Conservation (phyloP, 176 grass and related monocot genomes). For the Triticum urartu region DNA sequence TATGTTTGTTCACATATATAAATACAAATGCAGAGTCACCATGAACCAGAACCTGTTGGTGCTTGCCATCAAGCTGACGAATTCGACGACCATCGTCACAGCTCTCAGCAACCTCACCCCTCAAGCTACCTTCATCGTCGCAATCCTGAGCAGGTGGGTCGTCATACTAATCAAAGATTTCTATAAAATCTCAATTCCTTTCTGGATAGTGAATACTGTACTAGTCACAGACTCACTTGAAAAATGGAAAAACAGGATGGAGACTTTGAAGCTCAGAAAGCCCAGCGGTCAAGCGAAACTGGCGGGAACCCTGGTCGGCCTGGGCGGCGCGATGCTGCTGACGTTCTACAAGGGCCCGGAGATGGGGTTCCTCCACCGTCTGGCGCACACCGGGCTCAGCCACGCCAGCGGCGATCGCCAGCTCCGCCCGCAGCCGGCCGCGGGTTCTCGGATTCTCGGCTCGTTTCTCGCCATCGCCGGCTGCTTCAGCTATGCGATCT, state of each 20-base stretch:
- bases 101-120: constrained; percentile 53
- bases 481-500: constrained; percentile 44
- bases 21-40: constrained; percentile 29
- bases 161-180: not conserved
- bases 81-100: constrained; percentile 39
- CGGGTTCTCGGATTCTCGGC: constrained; percentile 26
- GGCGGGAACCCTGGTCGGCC: constrained; percentile 38
- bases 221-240: not conserved
- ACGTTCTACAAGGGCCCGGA: constrained; percentile 61
- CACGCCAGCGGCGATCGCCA: not conserved
- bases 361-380: constrained; percentile 2
- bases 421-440: not conserved
- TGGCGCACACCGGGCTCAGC: not conserved
- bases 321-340: constrained; percentile 53
- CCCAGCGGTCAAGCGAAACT: constrained; percentile 46
- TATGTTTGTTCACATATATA: not conserved
- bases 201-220: no score
- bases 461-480: constrained; percentile 35
- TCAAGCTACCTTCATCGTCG: constrained; percentile 57
- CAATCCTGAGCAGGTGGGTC: constrained; percentile 43
- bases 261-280: constrained; percentile 30
- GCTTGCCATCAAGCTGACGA: constrained; percentile 47
- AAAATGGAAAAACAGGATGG: constrained; percentile 27
- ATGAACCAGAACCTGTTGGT: constrained; percentile 49
- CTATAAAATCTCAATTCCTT: not conserved